phyloP scores from a whole-genome alignment of 2,329 filamentous ascomycete genomes.

The Mycosphaerella sp. region DNA sequence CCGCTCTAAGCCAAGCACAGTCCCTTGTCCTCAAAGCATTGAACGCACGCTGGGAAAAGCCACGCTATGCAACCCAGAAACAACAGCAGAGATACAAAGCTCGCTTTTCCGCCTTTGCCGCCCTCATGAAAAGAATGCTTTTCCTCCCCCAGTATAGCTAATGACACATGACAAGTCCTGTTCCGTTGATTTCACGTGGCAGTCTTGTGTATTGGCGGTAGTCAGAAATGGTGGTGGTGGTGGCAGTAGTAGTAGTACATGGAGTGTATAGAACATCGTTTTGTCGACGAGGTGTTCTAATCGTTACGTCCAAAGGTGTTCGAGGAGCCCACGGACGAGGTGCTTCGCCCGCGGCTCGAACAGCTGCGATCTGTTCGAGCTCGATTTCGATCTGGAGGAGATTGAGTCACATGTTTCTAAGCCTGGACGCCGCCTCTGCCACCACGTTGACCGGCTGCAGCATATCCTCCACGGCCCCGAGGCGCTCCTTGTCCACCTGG shows the following conservation, averaged over 20 bases:
- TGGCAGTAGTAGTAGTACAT: conserved; percentile 16
- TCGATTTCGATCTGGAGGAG: neutral
- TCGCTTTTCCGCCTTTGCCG: conserved; percentile 6
- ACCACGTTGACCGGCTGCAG: conserved; percentile 8
- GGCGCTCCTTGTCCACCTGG: conserved; percentile 14
- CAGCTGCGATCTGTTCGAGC: neutral
- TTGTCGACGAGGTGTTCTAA: neutral
- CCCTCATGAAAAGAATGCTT: neutral
- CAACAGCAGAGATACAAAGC: conserved; percentile 6
- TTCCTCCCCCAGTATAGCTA: conserved; percentile 8
- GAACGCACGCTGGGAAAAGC: conserved; percentile 6
- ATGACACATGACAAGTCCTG: conserved; percentile 17
- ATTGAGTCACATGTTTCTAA: neutral
- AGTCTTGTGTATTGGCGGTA: neutral
- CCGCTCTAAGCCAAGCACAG: neutral
- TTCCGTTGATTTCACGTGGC: neutral
- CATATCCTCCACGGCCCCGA: conserved; percentile 18
- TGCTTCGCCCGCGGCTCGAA: neutral
- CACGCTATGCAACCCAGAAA: conserved; percentile 14
- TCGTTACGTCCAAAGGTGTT: neutral
- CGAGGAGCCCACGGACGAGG: neutral
- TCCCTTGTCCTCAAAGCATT: neutral
- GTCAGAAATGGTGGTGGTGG: conserved; percentile 1
- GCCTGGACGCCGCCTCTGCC: conserved; percentile 9
- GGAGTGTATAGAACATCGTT: neutral